Conservation (phyloP, 352 stramenopile genomes). For the Phytophthora tubulina region DNA sequence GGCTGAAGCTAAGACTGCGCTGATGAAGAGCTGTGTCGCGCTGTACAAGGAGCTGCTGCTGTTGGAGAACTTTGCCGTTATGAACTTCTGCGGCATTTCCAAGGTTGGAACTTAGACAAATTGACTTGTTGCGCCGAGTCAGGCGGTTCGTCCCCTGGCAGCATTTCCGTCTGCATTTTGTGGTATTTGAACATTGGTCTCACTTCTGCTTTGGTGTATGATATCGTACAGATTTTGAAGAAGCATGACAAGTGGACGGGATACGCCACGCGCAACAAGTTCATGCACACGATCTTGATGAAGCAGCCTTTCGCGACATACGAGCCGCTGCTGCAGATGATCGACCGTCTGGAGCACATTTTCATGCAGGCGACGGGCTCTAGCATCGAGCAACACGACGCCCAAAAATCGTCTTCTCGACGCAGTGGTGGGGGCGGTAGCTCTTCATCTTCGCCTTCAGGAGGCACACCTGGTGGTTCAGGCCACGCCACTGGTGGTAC, state of each 20-base stretch:
- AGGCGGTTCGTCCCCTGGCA: constrained; percentile 29
- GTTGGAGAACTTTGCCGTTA: constrained; percentile 90
- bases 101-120: constrained; percentile 53
- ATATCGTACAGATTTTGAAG: constrained; percentile 76
- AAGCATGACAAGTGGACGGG: constrained; percentile 94
- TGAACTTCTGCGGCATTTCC: constrained; percentile 92
- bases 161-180: constrained; percentile 5
- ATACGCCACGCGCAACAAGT: constrained; percentile 91
- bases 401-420: constrained; percentile 56
- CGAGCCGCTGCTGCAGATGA: constrained; percentile 86
- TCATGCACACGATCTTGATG: constrained; percentile 91
- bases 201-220: constrained; percentile 9
- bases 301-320: constrained; percentile 91
- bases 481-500: constrained; percentile 8
- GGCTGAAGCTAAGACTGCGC: constrained; percentile 69
- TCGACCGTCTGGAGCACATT: constrained; percentile 87
- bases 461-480: constrained; percentile 17
- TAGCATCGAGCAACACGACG: constrained; percentile 88
- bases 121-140: constrained; percentile 3
- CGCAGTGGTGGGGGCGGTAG: constrained; percentile 44
- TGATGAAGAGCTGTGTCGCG: constrained; percentile 86
- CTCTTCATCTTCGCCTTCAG: constrained; percentile 40
- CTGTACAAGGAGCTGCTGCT: constrained; percentile 90
- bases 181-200: background rate
- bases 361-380: constrained; percentile 90